Evolutionary conservation across 2,329 filamentous ascomycete genomes (phyloP), one percentile per base, ranked within the genome.

Genomic region (Cadophora luteo-olivacea): DNA sequence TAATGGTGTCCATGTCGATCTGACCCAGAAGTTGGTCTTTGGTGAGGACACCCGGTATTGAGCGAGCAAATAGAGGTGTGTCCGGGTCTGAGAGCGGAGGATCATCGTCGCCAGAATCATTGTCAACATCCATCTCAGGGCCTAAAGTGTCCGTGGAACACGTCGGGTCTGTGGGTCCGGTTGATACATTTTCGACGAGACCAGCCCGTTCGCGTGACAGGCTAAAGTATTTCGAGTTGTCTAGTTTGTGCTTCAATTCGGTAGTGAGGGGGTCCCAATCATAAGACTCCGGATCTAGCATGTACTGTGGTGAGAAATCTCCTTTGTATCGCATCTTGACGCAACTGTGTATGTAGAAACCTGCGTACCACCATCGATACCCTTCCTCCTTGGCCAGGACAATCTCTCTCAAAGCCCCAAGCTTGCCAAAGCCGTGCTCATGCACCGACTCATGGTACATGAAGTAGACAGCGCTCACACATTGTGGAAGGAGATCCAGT

Each of bases 301-400:
- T 85, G 75, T 90, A 87, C 76, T 93, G 91, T 1, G 92, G 92
- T 12, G 84, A 83, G 77, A 92, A 96, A 76, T 94, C 90, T 68
- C 89, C 91, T 82, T 96, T 96, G 82, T 96, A 96, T 73, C 85
- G 84, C 92, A 96, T 95, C 82, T 96, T 96, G 64, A 86, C 84
- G 75, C 92, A 95, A 65, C 82, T 88, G 78, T 94, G 92, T 68
- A 96, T 95, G 75, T 95, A 96, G 79, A 89, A 95, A 6, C 92
- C 89, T 6, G 87, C 90, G 79, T 95, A 96, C 86, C 93, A 96
- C 85, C 92, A 96, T 54, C 85, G 81, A 74, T 94, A 94, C 0
- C 87, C 89, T 6, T 82, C 83, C 75, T 95, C 92, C 2, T 84
- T 80, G 0, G 92, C 90, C 33, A 96, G 78, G 0, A 88, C 83